Evolutionary conservation across 2,329 filamentous ascomycete genomes (phyloP), one percentile per base, ranked within the genome.

Genomic region (Talaromyces sp.): DNA sequence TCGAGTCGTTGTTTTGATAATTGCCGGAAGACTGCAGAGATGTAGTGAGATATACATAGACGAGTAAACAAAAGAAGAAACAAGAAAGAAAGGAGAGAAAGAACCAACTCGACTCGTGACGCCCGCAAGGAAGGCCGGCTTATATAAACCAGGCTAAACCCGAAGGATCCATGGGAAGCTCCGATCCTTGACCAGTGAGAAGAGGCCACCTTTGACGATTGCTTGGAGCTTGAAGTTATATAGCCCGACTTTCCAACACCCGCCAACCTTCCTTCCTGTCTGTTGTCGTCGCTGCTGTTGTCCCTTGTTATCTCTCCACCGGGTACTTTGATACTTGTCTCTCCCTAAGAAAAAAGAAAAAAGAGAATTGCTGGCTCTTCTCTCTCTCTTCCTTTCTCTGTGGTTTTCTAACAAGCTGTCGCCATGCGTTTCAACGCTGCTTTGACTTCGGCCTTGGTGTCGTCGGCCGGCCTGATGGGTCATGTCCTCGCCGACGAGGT

Each of bases 341-440:
- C 57, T 62, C 59, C 59, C 33, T 52, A 51, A 28, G 45, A 50
- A 50, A 43, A 59, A n/a, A n/a, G n/a, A n/a, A n/a, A n/a, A n/a
- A n/a, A n/a, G n/a, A n/a, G 53, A 50, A 45, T 45, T 63, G 56
- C 41, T 63, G 53, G 48, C 53, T 46, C 57, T 56, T 60, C 43
- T 61, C 58, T 51, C 56, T 40, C 46, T 58, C 33, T 50, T 40
- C 28, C 54, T 46, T 57, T 58, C 50, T 53, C 61, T 52, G 35
- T 28, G 35, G 48, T 37, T 52, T n/a, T 6, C 19, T 21, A 3
- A 41, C 39, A 41, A 41, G n/a, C 65, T 50, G 62, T 70, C 81
- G 86, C 71, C 72, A 95, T 96, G 91, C 90, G 88, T 85, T 85
- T 96, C 78, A 88, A 89, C 78, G 81, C 88, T 74, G 84, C 88